Evolutionary conservation across 768 basidiomycete genomes (phyloP).

Genomic region (Hemileccinum rubropunctum): DNA sequence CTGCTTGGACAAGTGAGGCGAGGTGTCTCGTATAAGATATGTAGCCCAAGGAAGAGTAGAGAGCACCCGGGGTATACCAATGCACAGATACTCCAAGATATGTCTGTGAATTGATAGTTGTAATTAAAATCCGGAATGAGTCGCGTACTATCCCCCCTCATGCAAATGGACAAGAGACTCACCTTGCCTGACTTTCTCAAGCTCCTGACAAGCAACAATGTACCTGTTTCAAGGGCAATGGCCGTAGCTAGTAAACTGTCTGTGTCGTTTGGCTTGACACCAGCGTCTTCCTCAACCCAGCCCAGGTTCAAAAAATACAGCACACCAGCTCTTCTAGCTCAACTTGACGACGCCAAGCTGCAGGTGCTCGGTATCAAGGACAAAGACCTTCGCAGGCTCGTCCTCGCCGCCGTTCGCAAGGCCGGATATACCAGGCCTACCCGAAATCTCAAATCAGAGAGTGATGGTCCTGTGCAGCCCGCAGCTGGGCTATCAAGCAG

Average conservation of each 20-base stretch:
- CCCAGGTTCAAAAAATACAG: conserved; percentile 70
- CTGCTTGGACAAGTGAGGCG: conserved; percentile 55
- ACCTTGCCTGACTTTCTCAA: conserved; percentile 67
- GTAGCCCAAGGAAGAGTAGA: conserved; percentile 8
- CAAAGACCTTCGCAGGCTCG: conserved; percentile 61
- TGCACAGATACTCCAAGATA: background rate
- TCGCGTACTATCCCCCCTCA: background rate
- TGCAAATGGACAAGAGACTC: conserved; percentile 41
- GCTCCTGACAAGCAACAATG: conserved; percentile 53
- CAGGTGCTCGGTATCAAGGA: conserved; percentile 54
- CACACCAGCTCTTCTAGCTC: conserved; percentile 53
- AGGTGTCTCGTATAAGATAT: conserved; percentile 13
- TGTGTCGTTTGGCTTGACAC: conserved; percentile 15
- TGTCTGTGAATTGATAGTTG: conserved; percentile 9
- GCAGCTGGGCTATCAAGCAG: conserved; percentile 7
- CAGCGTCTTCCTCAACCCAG: conserved; percentile 11
- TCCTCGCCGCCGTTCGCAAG: conserved; percentile 59
- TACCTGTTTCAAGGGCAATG: conserved; percentile 68
- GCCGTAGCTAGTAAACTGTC: conserved; percentile 67
- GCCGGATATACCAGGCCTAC: conserved; percentile 48
- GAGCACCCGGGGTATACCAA: conserved; percentile 22
- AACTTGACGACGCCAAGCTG: conserved; percentile 61
- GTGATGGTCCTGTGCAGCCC: background rate
- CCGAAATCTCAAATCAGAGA: conserved; percentile 18
- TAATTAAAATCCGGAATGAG: background rate